Percentiles rank a stretch among this genome's conserved stretches.
These are phyloP conservation scores for Rubia occidens DNA, from an alignment of 305 asterid genomes.

Conservation along the genomic window DNA sequence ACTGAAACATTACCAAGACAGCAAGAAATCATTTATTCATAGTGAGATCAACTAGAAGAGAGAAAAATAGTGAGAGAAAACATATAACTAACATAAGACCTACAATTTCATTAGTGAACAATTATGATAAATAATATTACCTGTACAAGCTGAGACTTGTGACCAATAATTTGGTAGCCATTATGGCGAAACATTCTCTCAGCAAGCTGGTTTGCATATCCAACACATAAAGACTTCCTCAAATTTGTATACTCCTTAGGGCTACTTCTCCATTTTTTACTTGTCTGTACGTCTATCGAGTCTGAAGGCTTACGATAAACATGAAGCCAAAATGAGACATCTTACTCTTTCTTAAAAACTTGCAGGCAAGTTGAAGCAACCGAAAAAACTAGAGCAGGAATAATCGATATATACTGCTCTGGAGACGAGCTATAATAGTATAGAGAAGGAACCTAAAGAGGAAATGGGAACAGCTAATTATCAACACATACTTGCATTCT, in stretches of 20 bases:
- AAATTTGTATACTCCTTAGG: slow-evolving; percentile 50
- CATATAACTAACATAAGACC: background rate
- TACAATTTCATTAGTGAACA: background rate
- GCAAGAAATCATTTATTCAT: background rate
- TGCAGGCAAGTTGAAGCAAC: background rate
- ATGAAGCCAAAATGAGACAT: slow-evolving; percentile 6
- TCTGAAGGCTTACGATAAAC: slow-evolving; percentile 31
- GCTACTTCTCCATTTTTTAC: slow-evolving; percentile 44
- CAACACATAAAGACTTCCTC: slow-evolving; percentile 81
- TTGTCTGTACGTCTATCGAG: slow-evolving; percentile 52
- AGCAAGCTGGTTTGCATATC: slow-evolving; percentile 85
- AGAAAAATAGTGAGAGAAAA: background rate
- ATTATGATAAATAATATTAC: slow-evolving; percentile 27
- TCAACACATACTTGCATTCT: background rate
- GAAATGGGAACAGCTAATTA: background rate
- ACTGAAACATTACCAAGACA: background rate
- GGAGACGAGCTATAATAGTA: background rate
- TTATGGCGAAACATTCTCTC: slow-evolving; percentile 92
- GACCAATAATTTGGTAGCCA: slow-evolving; percentile 79
- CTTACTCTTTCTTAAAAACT: slow-evolving; percentile 7
- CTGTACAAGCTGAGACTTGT: slow-evolving; percentile 90
- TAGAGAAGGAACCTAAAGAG: background rate
- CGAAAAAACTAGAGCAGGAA: slow-evolving; percentile 2
- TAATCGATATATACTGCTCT: background rate
- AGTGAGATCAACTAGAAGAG: background rate